Evolutionary conservation across 2,329 filamentous ascomycete genomes (phyloP), one percentile per base, ranked within the genome.

Genomic region (Diatrype stigma): DNA sequence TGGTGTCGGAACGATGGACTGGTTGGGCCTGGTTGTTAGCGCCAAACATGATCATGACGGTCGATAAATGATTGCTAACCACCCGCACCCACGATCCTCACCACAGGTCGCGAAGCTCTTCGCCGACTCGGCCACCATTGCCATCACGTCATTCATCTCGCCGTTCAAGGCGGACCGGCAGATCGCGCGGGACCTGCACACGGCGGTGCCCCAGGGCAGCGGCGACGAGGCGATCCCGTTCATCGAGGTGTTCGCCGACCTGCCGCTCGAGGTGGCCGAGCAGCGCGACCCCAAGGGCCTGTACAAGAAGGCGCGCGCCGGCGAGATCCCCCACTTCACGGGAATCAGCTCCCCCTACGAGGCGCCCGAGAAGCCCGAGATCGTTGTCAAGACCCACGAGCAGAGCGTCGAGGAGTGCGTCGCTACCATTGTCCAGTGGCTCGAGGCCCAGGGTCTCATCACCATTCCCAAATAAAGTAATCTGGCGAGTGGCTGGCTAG

Each of bases 251-350:
- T 96, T 85, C 67, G 86, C 99, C 56, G 91, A 99, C 71, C 85
- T 97, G 12, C 89, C 91, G 14, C 80, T 97, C 60, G 89, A 90
- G 71, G 90, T 94, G 42, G 93, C 94, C 35, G 93, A 97, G 82
- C 79, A 93, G 81, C 85, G 94, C 56, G 94, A 99, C 67, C 94
- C 94, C 46, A 99, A 99, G 83, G 94, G 93, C 5, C 75, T 97
- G 54, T 99, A 99, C 76, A 96, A 96, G 81, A 96, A 96, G 82
- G 94, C 94, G 12, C 79, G 93, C 42, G 86, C 89, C 47, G 94
- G 94, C 42, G 85, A 95, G 70, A 97, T 97, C 73, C 94, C 95
- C 73, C 90, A 97, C 61, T 99, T 99, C 69, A 99, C 94, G 1
- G 94, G 94, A 50, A 90, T 97, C 64, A 92, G 87, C 59, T 91